Percentiles rank a stretch among this genome's conserved stretches.
Evolutionary conservation across 768 basidiomycete species (phyloP).

Genomic region (Termitomyces sp.): DNA sequence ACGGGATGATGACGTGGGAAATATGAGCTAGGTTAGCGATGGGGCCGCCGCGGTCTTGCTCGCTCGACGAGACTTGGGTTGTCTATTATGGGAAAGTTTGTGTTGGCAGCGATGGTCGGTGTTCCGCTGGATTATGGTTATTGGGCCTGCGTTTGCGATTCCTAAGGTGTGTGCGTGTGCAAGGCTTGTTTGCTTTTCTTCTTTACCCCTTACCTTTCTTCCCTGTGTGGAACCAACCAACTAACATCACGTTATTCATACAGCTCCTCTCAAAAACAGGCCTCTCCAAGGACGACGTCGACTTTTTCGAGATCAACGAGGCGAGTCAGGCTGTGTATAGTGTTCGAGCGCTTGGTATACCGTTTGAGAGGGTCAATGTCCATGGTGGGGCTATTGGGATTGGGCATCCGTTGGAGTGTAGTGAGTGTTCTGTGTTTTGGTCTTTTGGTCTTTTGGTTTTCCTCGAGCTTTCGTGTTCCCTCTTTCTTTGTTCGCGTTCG

Average conservation of each 20-base stretch:
- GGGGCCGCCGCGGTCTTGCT: conserved; percentile 91
- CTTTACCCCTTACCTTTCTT: too few relatives aligned
- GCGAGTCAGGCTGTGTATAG: conserved; percentile 80
- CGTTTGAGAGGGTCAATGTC: conserved; percentile 78
- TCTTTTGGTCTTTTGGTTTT: neutral
- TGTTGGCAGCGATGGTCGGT: conserved; percentile 67
- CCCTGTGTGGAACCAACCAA: too few relatives aligned
- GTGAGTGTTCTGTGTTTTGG: too few relatives aligned
- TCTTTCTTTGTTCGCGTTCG: neutral
- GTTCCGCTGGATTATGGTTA: conserved; percentile 91
- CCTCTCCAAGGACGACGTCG: conserved; percentile 67
- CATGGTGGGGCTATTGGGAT: conserved; percentile 89
- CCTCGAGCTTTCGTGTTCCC: too few relatives aligned
- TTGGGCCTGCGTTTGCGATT: conserved; percentile 88
- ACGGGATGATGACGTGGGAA: conserved; percentile 76
- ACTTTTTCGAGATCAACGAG: conserved; percentile 93
- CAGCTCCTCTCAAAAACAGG: conserved; percentile 61
- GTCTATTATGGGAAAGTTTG: conserved; percentile 86
- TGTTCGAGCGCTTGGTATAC: conserved; percentile 66
- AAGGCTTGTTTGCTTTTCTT: too few relatives aligned
- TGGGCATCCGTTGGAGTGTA: conserved; percentile 86
- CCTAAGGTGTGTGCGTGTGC: conserved; percentile 51
- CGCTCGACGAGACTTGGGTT: conserved; percentile 75
- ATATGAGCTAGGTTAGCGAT: conserved; percentile 89
- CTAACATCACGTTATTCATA: too few relatives aligned